Percentiles rank a stretch among this genome's conserved stretches.
These are phyloP conservation scores for Raddia guianensis DNA, from an alignment of 176 grass and related monocot species.

Conservation along the genomic window DNA sequence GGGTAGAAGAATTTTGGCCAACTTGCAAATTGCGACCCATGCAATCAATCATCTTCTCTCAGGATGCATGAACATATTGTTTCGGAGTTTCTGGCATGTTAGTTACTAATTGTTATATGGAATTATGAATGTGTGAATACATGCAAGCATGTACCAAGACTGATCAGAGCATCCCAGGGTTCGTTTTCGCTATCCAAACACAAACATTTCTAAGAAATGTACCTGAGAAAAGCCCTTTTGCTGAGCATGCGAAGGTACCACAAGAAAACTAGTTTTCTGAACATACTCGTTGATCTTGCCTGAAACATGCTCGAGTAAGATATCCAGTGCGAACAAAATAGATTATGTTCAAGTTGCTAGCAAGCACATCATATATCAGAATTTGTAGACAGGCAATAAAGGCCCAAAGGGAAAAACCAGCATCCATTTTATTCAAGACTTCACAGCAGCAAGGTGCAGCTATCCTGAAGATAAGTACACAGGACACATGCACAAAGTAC, in stretches of 20 bases:
- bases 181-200: not conserved
- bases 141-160: not conserved
- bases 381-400: not conserved
- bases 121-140: not conserved
- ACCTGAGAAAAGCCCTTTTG: too few species aligned
- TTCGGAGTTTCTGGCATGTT: too few species aligned
- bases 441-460: not conserved
- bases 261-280: not conserved
- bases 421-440: slow-evolving; percentile 17
- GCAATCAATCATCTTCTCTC: not conserved
- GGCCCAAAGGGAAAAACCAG: not conserved
- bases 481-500: not conserved
- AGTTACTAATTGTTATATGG: not conserved
- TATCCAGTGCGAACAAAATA: not conserved
- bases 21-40: not conserved
- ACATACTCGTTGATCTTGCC: not conserved
- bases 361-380: too few species aligned
- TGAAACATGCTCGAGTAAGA: not conserved
- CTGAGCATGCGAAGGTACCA: not conserved
- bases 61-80: not conserved
- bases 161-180: not conserved
- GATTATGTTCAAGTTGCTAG: not conserved
- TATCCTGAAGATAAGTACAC: slow-evolving; percentile 1
- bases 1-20: not conserved
- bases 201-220: not conserved